phyloP scores from a whole-genome alignment of 1,139 yeast genomes.

The Yamadazyma conglobata region DNA sequence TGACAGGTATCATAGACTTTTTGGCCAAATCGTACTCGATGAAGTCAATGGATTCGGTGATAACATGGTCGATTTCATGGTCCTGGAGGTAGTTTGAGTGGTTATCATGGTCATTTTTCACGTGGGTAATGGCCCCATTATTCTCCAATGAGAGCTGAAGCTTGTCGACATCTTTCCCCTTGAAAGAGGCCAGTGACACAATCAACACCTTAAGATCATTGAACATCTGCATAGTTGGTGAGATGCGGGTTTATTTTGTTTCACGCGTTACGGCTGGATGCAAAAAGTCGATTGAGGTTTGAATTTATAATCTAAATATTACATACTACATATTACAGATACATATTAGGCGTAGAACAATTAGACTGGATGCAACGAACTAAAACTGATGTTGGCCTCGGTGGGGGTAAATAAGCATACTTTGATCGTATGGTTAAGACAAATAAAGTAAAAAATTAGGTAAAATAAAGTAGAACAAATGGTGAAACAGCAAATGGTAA shows the following conservation, averaged over 20 bases:
- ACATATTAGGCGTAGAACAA: too few species aligned
- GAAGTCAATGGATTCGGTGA: constrained; percentile 53
- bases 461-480: not conserved
- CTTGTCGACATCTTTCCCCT: constrained; percentile 20
- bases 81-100: constrained; percentile 21
- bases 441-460: not conserved
- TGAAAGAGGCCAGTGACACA: constrained; percentile 30
- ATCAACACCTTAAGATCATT: constrained; percentile 24
- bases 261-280: constrained; percentile 1
- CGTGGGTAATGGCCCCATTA: constrained; percentile 21
- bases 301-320: not conserved
- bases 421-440: too few species aligned
- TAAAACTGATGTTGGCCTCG: too few species aligned
- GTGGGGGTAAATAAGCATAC: too few species aligned
- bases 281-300: constrained; percentile 1
- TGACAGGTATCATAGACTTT: constrained; percentile 63
- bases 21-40: constrained; percentile 51
- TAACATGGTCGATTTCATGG: constrained; percentile 45
- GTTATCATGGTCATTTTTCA: constrained; percentile 25
- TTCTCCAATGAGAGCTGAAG: constrained; percentile 18
- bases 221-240: constrained; percentile 13
- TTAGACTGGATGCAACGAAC: constrained; percentile 7
- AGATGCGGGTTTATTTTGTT: not conserved
- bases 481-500: not conserved
- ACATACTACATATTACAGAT: constrained; percentile 3